A percentile compares a stretch with the other conserved stretches of the same genome.
Evolutionary conservation across 2,329 filamentous ascomycete genomes (phyloP).

Genomic region (Aureobasidium pullulans): DNA sequence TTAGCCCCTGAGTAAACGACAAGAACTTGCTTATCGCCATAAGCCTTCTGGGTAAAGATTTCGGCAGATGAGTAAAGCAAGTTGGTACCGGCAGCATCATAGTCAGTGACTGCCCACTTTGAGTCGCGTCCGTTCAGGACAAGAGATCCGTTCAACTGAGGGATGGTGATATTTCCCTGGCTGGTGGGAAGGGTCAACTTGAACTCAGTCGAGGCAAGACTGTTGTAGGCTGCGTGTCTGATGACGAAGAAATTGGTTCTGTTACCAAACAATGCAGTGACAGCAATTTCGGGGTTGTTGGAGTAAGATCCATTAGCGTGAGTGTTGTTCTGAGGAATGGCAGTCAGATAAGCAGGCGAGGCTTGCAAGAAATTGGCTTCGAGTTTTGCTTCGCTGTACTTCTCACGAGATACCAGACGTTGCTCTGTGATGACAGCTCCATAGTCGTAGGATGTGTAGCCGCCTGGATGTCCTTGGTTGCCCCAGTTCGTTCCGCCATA

Average conservation of each 20-base stretch:
- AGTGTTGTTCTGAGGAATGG: conserved; percentile 44
- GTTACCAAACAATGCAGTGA: conserved; percentile 55
- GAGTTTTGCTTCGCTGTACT: conserved; percentile 73
- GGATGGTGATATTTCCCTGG: conserved; percentile 50
- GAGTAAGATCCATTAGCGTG: conserved; percentile 46
- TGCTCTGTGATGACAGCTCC: conserved; percentile 62
- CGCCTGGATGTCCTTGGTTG: conserved; percentile 49
- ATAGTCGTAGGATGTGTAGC: conserved; percentile 56
- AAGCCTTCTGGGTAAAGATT: conserved; percentile 51
- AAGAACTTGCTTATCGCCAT: conserved; percentile 38
- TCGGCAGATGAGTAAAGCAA: conserved; percentile 52
- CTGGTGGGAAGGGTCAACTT: conserved; percentile 55
- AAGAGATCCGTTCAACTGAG: conserved; percentile 50
- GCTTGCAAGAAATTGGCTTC: conserved; percentile 67
- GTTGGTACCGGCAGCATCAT: conserved; percentile 44
- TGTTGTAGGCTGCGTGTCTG: conserved; percentile 57
- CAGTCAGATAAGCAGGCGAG: conserved; percentile 61
- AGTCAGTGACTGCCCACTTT: conserved; percentile 57
- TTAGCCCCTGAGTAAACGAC: conserved; percentile 56
- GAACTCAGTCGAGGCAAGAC: conserved; percentile 51
- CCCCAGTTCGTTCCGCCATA: conserved; percentile 62
- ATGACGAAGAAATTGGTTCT: conserved; percentile 57
- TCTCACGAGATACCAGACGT: conserved; percentile 60
- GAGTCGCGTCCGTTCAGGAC: conserved; percentile 54
- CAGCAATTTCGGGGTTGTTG: conserved; percentile 44